A percentile compares a stretch with the other conserved stretches of the same genome.
Conservation (phyloP, 176 grass and related monocot genomes). For the Ensete glaucum region DNA sequence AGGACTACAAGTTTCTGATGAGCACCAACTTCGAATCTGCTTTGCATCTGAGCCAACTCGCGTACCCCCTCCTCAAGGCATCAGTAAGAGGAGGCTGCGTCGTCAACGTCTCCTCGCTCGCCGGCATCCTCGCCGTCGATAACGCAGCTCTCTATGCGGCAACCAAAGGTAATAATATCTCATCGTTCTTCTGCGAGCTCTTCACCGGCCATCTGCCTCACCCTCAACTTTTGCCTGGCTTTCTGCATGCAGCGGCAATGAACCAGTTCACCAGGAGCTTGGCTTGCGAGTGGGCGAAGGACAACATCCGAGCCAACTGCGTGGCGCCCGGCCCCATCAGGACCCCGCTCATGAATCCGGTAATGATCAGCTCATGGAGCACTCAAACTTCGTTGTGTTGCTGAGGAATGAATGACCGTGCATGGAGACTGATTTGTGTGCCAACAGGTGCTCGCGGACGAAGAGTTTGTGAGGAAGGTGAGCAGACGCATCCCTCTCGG, state of each 20-base stretch:
- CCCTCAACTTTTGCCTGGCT: too few relatives aligned
- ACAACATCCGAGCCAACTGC: too few relatives aligned
- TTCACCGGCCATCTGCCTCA: constrained; percentile 14
- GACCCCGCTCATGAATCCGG: too few relatives aligned
- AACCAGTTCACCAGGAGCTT: not conserved
- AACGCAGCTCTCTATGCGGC: constrained; percentile 10
- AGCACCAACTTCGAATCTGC: constrained; percentile 33
- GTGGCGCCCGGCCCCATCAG: too few relatives aligned
- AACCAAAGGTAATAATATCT: constrained; percentile 20
- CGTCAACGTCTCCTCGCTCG: constrained; percentile 20
- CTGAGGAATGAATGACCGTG: too few relatives aligned
- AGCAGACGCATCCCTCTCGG: not conserved
- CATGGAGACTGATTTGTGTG: too few relatives aligned
- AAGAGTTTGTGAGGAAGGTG: not conserved
- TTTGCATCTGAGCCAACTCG: constrained; percentile 33
- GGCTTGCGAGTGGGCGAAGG: constrained; percentile 23
- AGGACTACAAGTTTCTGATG: constrained; percentile 29
- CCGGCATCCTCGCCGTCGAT: not conserved
- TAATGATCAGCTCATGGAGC: too few relatives aligned
- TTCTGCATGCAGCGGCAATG: too few relatives aligned
- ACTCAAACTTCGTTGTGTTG: too few relatives aligned
- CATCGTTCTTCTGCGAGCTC: not conserved
- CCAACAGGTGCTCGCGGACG: not conserved
- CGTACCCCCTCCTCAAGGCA: constrained; percentile 21
- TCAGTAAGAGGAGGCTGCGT: constrained; percentile 17